Conservation (phyloP, 2,329 filamentous ascomycete species). For the Botrytis galanthina region DNA sequence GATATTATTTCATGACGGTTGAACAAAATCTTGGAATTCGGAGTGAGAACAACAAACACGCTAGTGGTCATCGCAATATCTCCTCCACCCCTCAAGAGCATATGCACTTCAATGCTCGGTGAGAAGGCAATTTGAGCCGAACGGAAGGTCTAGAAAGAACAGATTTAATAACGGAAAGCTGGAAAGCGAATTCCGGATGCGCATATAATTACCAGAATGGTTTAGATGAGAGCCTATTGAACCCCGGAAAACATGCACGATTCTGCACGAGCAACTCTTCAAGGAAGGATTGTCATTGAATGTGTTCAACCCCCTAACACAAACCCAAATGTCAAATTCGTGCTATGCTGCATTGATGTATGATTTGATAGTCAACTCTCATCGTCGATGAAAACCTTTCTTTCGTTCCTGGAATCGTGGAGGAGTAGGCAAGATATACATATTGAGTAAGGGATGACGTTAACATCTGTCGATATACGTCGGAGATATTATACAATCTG, state of each 20-base stretch:
- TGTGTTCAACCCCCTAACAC: not conserved
- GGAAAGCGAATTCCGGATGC: not conserved
- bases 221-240: slow-evolving; percentile 9
- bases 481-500: not conserved
- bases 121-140: not conserved
- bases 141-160: not conserved
- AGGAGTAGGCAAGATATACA: slow-evolving; percentile 9
- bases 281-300: slow-evolving; percentile 9
- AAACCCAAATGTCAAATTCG: not conserved
- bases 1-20: not conserved
- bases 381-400: not conserved
- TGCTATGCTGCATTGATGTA: not conserved
- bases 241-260: not conserved
- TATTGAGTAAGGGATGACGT: slow-evolving; percentile 7
- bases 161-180: not conserved
- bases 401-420: not conserved
- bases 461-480: not conserved
- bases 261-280: slow-evolving; percentile 2
- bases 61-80: not conserved
- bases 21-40: not conserved
- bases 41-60: slow-evolving; percentile 4
- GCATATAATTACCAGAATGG: not conserved
- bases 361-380: slow-evolving; percentile 4
- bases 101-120: not conserved
- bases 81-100: not conserved